phyloP scores from a whole-genome alignment of 176 grass and related monocot species.

The Echinochloa phyllopogon region DNA sequence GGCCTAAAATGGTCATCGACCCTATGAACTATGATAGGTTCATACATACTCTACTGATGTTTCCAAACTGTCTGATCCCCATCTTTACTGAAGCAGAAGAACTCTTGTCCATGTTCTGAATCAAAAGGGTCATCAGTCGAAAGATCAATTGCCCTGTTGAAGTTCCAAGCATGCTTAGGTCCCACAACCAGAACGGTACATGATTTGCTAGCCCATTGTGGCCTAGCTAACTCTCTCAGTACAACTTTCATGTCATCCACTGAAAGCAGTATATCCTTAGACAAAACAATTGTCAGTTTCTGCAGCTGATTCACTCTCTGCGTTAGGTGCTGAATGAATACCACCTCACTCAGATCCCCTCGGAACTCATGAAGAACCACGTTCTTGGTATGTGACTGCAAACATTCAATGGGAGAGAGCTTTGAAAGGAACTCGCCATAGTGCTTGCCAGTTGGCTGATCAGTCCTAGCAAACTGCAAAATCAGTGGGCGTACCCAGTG shows the following conservation, averaged over 20 bases:
- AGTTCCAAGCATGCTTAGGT: not conserved
- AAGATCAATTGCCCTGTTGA: not conserved
- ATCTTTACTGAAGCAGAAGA: not conserved
- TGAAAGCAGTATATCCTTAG: no score
- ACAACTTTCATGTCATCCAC: not conserved
- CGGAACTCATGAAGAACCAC: conserved; percentile 24
- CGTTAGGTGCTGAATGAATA: not conserved
- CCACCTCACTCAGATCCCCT: not conserved
- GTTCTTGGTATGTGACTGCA: conserved; percentile 17
- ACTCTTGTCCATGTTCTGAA: not conserved
- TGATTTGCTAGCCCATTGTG: not conserved
- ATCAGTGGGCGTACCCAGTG: no score
- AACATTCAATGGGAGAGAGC: not conserved
- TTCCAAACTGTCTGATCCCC: not conserved
- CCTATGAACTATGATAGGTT: no score
- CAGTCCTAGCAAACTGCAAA: not conserved
- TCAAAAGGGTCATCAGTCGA: not conserved
- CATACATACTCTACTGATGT: not conserved
- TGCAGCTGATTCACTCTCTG: not conserved
- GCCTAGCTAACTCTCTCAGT: not conserved
- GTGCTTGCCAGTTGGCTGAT: not conserved
- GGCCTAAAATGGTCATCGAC: not conserved
- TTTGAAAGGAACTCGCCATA: not conserved
- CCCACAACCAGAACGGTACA: not conserved
- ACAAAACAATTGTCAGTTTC: not conserved